Conservation (phyloP, 106 monocot genomes). For the Triglochin maritima region DNA sequence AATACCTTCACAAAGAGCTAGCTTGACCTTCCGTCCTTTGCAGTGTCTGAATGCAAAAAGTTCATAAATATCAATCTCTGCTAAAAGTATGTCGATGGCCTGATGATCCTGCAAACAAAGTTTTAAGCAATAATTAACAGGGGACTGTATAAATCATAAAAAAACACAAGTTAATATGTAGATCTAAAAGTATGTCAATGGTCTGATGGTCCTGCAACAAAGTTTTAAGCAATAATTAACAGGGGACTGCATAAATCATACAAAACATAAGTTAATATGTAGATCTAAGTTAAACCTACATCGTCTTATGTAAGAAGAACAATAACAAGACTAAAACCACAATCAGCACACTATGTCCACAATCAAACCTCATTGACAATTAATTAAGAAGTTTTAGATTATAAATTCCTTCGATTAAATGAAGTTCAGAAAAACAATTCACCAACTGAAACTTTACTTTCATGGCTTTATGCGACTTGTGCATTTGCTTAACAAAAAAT, state of each 20-base stretch:
- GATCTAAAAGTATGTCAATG: conserved; percentile 52
- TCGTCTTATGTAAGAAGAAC: too few species aligned
- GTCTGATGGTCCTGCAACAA: conserved; percentile 76
- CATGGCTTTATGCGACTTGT: too few species aligned
- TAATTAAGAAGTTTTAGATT: too few species aligned
- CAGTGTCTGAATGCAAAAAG: conserved; percentile 96
- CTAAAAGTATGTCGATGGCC: conserved; percentile 86
- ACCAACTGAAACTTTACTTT: too few species aligned
- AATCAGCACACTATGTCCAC: too few species aligned
- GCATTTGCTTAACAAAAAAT: too few species aligned
- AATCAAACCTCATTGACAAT: too few species aligned
- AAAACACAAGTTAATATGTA: not conserved
- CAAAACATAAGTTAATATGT: too few species aligned
- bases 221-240: not conserved
- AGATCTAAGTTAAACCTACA: not conserved
- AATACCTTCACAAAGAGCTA: conserved; percentile 90
- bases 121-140: not conserved
- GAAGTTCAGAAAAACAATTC: too few species aligned
- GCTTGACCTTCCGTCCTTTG: conserved; percentile 74
- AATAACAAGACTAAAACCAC: too few species aligned
- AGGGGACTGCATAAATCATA: not conserved
- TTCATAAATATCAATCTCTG: conserved; percentile 97
- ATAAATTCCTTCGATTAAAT: too few species aligned
- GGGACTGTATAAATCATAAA: not conserved
- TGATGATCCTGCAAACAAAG: conserved; percentile 61